Evolutionary conservation across 1,139 yeast genomes (phyloP), one percentile per base, ranked within the genome.

Genomic region (Hanseniaspora sp.): DNA sequence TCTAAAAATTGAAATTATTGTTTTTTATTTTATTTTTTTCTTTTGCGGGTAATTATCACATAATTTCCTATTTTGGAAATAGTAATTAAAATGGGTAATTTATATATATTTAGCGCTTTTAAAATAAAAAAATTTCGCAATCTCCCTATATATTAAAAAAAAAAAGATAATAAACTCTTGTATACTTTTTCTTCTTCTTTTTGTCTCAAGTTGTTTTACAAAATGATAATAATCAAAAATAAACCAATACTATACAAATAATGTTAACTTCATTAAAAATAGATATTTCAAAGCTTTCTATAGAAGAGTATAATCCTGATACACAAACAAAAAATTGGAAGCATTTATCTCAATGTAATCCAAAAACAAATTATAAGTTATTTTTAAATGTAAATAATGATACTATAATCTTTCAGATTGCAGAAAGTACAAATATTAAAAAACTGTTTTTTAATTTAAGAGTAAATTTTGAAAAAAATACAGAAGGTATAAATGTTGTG

Each of bases 261-360:
- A 37, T 39, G 35, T 37, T 15, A 11, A 15, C 11, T 37, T 37
- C 18, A 37, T n/a, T 7, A 7, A 7, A n/a, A 13, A 13, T 37
- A 7, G 31, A 45, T 13, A 33, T 51, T 1, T 17, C 40, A 11
- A 51, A 51, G 13, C 15, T 51, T 17, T 51, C 54, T 6, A 15
- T 51, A 18, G 54, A 51, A 39, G 8, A 28, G 1, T 51, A 51
- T 33, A 45, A 51, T 34, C 4, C 45, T 5, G 28, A n/a, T 18
- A 38, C 40, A 18, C 44, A 51, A 33, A 31, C 11, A 4, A 51
- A 45, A 51, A n/a, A 18, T 31, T 51, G 54, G 54, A 45, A 45
- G 13, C 54, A 51, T 17, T 33, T 51, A 5, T 51, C 54, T 5
- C 41, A 39, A 11, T 4, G 12, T 12, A 51, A 44, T 17, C 45